Percentiles rank a stretch among this genome's conserved stretches.
These are phyloP conservation scores for Neurospora sp. DNA, from an alignment of 2,329 filamentous ascomycete species.

Conservation along the genomic window DNA sequence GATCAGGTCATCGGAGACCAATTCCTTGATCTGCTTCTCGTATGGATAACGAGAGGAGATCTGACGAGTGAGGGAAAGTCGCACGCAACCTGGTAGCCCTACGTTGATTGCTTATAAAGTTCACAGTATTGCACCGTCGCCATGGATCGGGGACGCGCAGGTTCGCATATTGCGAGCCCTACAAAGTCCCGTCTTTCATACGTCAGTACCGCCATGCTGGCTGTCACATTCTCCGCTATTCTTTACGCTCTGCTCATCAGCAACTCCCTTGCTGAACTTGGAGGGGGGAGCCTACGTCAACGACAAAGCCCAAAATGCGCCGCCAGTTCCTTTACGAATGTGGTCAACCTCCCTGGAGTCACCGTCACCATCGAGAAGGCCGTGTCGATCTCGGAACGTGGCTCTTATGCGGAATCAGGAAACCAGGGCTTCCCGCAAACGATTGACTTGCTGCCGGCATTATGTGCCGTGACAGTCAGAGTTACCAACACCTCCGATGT, in stretches of 20 bases:
- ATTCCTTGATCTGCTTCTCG: background rate
- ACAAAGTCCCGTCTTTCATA: background rate
- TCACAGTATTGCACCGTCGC: background rate
- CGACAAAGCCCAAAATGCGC: conserved; percentile 4
- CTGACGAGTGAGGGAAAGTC: background rate
- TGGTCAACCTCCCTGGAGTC: conserved; percentile 8
- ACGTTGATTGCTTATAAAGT: background rate
- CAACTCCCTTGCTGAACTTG: background rate
- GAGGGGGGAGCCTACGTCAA: background rate
- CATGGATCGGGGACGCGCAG: background rate
- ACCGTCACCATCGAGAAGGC: conserved; percentile 9
- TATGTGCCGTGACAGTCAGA: conserved; percentile 24
- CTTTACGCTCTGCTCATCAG: background rate
- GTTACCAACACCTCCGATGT: conserved; percentile 15
- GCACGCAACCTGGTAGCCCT: background rate
- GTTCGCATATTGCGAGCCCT: background rate
- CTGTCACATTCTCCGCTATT: background rate
- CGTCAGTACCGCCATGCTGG: background rate
- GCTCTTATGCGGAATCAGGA: conserved; percentile 6
- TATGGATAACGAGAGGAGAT: background rate
- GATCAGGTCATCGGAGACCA: background rate
- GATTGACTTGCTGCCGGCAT: conserved; percentile 22
- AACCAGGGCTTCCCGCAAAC: conserved; percentile 8
- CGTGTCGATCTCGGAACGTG: conserved; percentile 4
- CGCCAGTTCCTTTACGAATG: conserved; percentile 5